Evolutionary conservation across 768 basidiomycete species (phyloP).

Genomic region (Russula olivacea): DNA sequence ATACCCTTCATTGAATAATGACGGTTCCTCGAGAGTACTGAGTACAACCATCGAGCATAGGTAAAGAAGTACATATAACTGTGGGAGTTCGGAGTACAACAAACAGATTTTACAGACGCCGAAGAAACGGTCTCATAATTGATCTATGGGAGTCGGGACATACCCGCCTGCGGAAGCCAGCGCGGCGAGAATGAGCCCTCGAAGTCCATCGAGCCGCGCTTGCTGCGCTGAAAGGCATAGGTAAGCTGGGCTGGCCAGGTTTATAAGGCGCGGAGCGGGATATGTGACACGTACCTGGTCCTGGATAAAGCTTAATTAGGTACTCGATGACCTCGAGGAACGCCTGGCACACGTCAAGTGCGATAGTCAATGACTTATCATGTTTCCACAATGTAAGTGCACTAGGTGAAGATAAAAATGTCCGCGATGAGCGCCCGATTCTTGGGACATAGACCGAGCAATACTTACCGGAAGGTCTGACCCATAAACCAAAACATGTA

Average conservation of each 20-base stretch:
- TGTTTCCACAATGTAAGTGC: constrained; percentile 51
- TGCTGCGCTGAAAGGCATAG: constrained; percentile 1
- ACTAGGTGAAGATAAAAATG: constrained; percentile 28
- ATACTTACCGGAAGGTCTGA: constrained; percentile 48
- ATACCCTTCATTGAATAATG: constrained; percentile 11
- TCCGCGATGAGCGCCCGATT: no score
- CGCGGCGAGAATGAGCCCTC: constrained; percentile 7
- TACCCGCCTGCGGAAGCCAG: constrained; percentile 3
- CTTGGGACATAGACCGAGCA: no score
- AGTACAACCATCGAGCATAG: neutral
- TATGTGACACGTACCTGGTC: constrained; percentile 10
- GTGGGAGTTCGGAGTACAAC: no score
- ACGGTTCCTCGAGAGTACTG: neutral
- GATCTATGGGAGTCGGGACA: constrained; percentile 4
- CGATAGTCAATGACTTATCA: constrained; percentile 50
- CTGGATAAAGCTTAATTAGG: constrained; percentile 17
- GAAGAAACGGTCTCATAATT: neutral
- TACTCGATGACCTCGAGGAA: constrained; percentile 42
- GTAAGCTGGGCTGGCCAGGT: neutral
- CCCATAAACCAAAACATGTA: constrained; percentile 69
- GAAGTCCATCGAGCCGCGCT: constrained; percentile 1
- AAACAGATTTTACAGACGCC: neutral
- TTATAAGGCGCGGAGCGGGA: neutral
- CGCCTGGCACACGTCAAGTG: constrained; percentile 53
- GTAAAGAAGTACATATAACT: neutral